Evolutionary conservation across 75 land plant genomes (phyloP), one percentile per base, ranked within the genome.

Genomic region (Cunninghamia lanceolata): DNA sequence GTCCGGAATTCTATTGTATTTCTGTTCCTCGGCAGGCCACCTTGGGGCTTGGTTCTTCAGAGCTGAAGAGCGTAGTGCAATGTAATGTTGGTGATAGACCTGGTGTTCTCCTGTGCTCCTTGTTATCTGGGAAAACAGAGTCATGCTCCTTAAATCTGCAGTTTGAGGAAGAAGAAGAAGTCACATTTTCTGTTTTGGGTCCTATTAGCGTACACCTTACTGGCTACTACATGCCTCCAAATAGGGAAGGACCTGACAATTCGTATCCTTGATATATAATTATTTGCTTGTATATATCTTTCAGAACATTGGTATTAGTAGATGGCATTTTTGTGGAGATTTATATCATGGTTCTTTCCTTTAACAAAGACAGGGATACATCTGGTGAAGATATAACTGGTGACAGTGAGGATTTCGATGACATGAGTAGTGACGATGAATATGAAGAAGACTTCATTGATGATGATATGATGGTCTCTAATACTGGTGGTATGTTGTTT

Each of bases 131-230:
- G 14, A 89, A 86, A 56, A 54, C 52, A 28, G 95, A 96, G 82
- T 88, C 91, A 2, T 92, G 91, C 66, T 86, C 89, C 21, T 87
- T 96, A 54, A 88, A 92, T 74, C 89, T 96, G 80, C 88, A 91
- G 84, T 96, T 92, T 63, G 93, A 92, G 50, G 95, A 96, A 76
- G 90, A 84, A 15, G 92, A 94, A 46, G 94, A 94, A 9, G 94
- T 96, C 13, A 80, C 89, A 0, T 95, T 96, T 88, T 89, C 94
- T 14, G 95, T 96, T 50, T 68, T 92, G 66, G 98, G 98, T 50
- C 89, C 93, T n/a, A 84, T 90, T n/a, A 93, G 95, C 87, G 90
- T 95, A 45, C 94, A 93, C 88, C 95, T 96, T 36, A 70, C 90
- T 35, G 98, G 98, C 15, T 96, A 95, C 82, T 93, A 90, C 81